These are phyloP conservation scores for Alternaria rosae DNA, from an alignment of 2,329 filamentous ascomycete genomes.

Conservation along the genomic window DNA sequence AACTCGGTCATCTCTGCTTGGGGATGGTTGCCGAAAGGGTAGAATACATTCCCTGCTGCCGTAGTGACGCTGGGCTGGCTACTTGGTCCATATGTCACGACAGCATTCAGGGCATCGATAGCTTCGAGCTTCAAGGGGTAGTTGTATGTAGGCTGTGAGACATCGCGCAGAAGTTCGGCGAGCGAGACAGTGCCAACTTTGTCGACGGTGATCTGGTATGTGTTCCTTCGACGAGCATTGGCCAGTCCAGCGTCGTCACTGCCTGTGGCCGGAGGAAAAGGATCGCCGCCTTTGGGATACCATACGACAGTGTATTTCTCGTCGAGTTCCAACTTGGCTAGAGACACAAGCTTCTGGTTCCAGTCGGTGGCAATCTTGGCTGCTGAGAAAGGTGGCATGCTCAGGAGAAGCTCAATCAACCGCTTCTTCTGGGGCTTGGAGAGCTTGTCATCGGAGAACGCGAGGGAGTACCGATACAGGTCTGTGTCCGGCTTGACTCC, in stretches of 20 bases:
- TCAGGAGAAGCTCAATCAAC: constrained; percentile 57
- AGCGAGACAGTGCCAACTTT: constrained; percentile 35
- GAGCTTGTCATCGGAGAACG: constrained; percentile 43
- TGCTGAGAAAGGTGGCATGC: constrained; percentile 39
- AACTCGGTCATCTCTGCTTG: constrained; percentile 53
- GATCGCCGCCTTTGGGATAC: constrained; percentile 37
- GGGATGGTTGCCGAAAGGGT: constrained; percentile 55
- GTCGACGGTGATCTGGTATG: constrained; percentile 28
- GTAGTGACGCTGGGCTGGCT: constrained; percentile 51
- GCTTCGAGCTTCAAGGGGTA: constrained; percentile 59
- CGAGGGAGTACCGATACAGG: constrained; percentile 40
- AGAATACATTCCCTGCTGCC: constrained; percentile 61
- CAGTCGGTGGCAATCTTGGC: constrained; percentile 51
- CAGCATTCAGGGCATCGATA: constrained; percentile 66
- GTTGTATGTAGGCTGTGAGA: constrained; percentile 51
- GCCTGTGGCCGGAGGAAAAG: constrained; percentile 20
- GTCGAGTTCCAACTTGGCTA: constrained; percentile 32
- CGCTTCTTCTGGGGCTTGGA: constrained; percentile 56
- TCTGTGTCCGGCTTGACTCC: constrained; percentile 25
- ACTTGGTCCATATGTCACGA: constrained; percentile 60
- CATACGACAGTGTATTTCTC: constrained; percentile 32
- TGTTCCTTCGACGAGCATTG: constrained; percentile 28
- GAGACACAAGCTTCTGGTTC: constrained; percentile 36
- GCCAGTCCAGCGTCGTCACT: constrained; percentile 24
- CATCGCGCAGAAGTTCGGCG: constrained; percentile 53